phyloP scores from a whole-genome alignment of 2,329 filamentous ascomycete genomes.

The Aspergillus tanneri region DNA sequence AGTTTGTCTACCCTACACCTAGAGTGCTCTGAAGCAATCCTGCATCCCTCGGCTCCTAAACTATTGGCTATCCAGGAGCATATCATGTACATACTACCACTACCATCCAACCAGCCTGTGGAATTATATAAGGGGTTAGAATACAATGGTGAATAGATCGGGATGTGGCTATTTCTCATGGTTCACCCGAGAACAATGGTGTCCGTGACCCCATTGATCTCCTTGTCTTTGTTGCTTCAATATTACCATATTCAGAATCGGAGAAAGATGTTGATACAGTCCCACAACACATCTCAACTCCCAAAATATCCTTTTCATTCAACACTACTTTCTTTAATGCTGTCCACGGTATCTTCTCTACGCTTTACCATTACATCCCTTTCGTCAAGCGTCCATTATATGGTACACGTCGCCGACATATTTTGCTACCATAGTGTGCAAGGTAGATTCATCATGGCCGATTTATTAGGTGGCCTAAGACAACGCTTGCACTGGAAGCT shows the following conservation, averaged over 20 bases:
- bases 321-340: too few relatives aligned
- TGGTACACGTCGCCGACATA: background rate
- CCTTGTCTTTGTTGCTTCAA: constrained; percentile 17
- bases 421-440: background rate
- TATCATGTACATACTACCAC: constrained; percentile 5
- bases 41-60: background rate
- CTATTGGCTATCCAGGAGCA: background rate
- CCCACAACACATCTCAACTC: too few relatives aligned
- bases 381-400: background rate
- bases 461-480: background rate
- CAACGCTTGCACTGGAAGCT: constrained; percentile 10
- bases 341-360: too few relatives aligned
- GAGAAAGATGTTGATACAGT: too few relatives aligned
- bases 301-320: too few relatives aligned
- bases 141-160: constrained; percentile 11
- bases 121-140: constrained; percentile 7
- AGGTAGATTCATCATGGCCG: constrained; percentile 1
- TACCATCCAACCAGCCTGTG: background rate
- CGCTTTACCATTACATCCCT: too few relatives aligned
- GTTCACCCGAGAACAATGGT: constrained; percentile 21
- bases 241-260: constrained; percentile 22
- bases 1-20: background rate
- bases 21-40: background rate
- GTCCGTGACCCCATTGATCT: constrained; percentile 21
- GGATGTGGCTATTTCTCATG: constrained; percentile 5